phyloP scores from a whole-genome alignment of 371 early-diverging fungal genomes.

The Mucor irregularis region DNA sequence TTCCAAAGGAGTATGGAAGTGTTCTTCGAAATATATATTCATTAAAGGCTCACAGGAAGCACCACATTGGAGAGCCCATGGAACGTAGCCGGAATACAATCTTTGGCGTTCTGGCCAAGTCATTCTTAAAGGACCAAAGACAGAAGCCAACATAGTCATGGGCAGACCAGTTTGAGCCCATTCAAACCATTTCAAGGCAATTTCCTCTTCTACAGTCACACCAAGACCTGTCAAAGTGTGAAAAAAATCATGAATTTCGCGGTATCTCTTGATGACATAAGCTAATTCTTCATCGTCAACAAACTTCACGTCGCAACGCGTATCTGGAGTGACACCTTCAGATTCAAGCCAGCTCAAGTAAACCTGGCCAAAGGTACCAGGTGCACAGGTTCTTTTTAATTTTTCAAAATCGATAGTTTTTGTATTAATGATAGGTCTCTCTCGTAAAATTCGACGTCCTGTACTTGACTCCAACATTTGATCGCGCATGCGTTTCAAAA shows the following conservation, averaged over 20 bases:
- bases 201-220: constrained; percentile 88
- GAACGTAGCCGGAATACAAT: constrained; percentile 74
- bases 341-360: constrained; percentile 81
- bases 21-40: constrained; percentile 88
- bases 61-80: constrained; percentile 94
- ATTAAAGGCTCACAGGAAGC: constrained; percentile 71
- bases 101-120: constrained; percentile 56
- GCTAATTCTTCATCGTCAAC: constrained; percentile 90
- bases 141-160: constrained; percentile 79
- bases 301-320: constrained; percentile 80
- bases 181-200: constrained; percentile 95
- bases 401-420: constrained; percentile 62
- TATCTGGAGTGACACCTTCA: constrained; percentile 83
- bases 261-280: constrained; percentile 91
- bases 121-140: constrained; percentile 81
- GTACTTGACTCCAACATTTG: constrained; percentile 75
- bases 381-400: constrained; percentile 62
- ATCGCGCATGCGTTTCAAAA: constrained; percentile 69
- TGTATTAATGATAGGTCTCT: constrained; percentile 76
- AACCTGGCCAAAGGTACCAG: constrained; percentile 83
- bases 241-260: constrained; percentile 94
- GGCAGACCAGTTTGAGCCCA: constrained; percentile 89
- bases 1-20: constrained; percentile 69
- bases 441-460: constrained; percentile 84
- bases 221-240: constrained; percentile 87